Base-by-base conservation (phyloP, 306 rosid species). In the Cicer arietinum region DNA sequence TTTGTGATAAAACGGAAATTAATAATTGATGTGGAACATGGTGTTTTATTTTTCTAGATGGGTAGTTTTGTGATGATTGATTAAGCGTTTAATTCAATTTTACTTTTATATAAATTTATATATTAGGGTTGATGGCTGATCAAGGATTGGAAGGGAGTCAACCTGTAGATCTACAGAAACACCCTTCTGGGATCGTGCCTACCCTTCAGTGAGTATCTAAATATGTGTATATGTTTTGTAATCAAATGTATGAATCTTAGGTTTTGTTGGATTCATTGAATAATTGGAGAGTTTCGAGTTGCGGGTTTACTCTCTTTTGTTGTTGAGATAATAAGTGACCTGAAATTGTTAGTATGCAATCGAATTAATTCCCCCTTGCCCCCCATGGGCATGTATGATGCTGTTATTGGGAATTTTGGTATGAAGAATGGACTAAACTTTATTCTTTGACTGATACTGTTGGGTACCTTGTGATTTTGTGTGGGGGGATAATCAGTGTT, bases 131-230 rank as follows among this genome's bases (percentile, higher is more conserved):
- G 50, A 86, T 90, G 95, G 88, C 96, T n/a, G 98, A 92, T 69
- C 94, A 87, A 77, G 97, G 77, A 75, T 54, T 79, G 90, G 96
- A 91, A 84, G 94, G 90, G 41, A 90, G 87, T 90, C 96, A 94
- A 60, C 95, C 97, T 0, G 91, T 90, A 11, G 98, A 89, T 89
- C 86, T 78, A 56, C 84, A 78, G 85, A 88, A 90, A 78, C 96
- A 94, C 66, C 98, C 97, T 86, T 91, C 96, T 76, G 97, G 97
- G 79, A 94, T 91, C 22, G 92, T 94, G 42, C 98, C 98, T 42
- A 94, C 94, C 73, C 93, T 94, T 7, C 98, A 90, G 98, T 94
- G 92, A 90, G 98, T 91, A 73, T 37, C 53, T 17, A n/a, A 1
- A 40, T 40, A 47, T 5, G 8, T 13, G 20, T 5, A 8, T 61